Conservation (phyloP, 2,329 filamentous ascomycete species). For the Lasiodiplodia citricola region DNA sequence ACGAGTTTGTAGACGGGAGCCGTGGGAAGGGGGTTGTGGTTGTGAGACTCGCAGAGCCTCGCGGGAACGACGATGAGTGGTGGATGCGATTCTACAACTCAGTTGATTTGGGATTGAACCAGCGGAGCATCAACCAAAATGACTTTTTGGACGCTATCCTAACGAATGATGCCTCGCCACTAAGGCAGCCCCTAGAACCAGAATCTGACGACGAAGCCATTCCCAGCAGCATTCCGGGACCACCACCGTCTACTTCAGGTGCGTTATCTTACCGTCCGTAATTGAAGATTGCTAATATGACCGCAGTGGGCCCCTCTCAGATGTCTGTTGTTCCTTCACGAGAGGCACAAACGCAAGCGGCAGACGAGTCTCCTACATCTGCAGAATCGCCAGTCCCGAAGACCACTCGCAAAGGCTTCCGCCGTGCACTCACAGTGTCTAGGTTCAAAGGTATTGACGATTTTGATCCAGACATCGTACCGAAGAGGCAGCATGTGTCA, state of each 20-base stretch:
- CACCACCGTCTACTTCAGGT: constrained; percentile 26
- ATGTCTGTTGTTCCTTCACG: background rate
- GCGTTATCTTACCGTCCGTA: constrained; percentile 16
- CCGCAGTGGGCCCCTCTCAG: background rate
- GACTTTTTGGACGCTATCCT: constrained; percentile 92
- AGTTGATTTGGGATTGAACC: constrained; percentile 74
- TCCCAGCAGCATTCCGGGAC: constrained; percentile 32
- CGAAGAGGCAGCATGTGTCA: background rate
- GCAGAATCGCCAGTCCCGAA: background rate
- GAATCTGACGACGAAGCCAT: constrained; percentile 30
- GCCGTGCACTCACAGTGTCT: constrained; percentile 42
- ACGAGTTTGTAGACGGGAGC: constrained; percentile 67
- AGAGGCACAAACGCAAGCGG: background rate
- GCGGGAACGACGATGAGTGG: constrained; percentile 62
- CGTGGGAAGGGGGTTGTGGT: constrained; percentile 76
- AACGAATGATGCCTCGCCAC: constrained; percentile 72
- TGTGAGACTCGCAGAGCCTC: constrained; percentile 70
- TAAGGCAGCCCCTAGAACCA: constrained; percentile 69
- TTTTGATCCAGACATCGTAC: constrained; percentile 45
- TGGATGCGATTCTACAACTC: constrained; percentile 70
- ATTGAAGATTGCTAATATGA: background rate
- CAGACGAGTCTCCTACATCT: background rate
- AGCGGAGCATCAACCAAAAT: constrained; percentile 84
- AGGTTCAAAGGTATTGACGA: constrained; percentile 79
- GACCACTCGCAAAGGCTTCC: constrained; percentile 1